A percentile compares a stretch with the other conserved stretches of the same genome.
These are phyloP conservation scores for Oxyria digyna DNA, from an alignment of 148 eudicot species.

Conservation along the genomic window DNA sequence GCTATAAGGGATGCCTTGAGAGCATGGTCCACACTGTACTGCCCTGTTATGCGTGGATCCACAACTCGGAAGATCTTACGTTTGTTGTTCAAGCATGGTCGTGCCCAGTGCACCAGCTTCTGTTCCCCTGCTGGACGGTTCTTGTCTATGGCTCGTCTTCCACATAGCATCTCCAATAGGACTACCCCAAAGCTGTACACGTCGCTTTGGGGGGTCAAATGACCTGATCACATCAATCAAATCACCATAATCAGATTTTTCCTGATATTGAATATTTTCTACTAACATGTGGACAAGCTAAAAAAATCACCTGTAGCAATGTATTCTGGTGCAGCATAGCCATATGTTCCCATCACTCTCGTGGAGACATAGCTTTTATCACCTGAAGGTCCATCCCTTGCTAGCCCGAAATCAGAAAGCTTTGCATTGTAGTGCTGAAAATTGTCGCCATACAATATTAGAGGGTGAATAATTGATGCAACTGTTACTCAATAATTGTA, in stretches of 20 bases:
- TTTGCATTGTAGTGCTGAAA: constrained; percentile 10
- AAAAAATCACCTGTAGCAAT: constrained; percentile 2
- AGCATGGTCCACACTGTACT: constrained; percentile 41
- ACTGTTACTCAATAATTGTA: neutral
- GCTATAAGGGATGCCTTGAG: constrained; percentile 41
- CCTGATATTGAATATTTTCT: neutral
- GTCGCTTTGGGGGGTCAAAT: constrained; percentile 65
- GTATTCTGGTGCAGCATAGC: constrained; percentile 10
- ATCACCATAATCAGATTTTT: neutral
- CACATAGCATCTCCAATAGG: constrained; percentile 73
- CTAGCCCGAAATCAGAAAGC: constrained; percentile 10
- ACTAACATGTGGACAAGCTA: neutral
- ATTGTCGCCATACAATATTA: neutral
- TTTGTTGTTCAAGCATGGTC: constrained; percentile 55
- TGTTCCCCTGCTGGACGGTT: constrained; percentile 59
- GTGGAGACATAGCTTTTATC: constrained; percentile 10
- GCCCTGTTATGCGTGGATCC: constrained; percentile 68
- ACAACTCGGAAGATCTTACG: constrained; percentile 48
- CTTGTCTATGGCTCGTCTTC: constrained; percentile 62
- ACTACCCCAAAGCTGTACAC: constrained; percentile 88
- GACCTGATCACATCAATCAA: constrained; percentile 32
- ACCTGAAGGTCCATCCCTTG: constrained; percentile 7
- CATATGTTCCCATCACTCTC: constrained; percentile 10
- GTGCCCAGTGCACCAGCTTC: constrained; percentile 62
- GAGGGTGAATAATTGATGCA: neutral